A percentile compares a stretch with the other conserved stretches of the same genome.
Evolutionary conservation across 768 basidiomycete species (phyloP).

Genomic region (Artomyces pyxidatus): DNA sequence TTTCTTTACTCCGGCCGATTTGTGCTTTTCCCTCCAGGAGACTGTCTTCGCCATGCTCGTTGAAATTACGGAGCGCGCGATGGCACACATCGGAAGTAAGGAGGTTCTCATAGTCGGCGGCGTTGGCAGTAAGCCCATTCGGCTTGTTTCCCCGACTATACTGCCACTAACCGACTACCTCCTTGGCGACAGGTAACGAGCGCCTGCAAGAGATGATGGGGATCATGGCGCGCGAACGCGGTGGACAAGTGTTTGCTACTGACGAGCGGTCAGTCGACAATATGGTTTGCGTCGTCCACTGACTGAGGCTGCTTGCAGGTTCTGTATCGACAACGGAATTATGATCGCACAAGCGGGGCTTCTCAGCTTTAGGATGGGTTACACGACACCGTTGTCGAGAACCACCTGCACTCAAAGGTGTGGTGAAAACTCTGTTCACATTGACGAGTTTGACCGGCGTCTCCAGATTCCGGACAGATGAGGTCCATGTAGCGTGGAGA

Average conservation of each 20-base stretch:
- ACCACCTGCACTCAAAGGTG: constrained; percentile 92
- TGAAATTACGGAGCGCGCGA: constrained; percentile 96
- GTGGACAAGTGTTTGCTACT: constrained; percentile 86
- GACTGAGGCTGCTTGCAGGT: constrained; percentile 30
- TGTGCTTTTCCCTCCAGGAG: constrained; percentile 96
- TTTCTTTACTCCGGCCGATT: constrained; percentile 87
- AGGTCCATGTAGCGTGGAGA: constrained; percentile 90
- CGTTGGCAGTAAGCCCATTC: constrained; percentile 80
- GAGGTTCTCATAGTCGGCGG: constrained; percentile 98
- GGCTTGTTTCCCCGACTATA: background rate
- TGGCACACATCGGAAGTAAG: constrained; percentile 96
- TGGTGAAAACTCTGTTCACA: constrained; percentile 14
- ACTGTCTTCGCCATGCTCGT: constrained; percentile 97
- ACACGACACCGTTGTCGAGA: constrained; percentile 63
- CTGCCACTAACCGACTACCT: too few relatives aligned
- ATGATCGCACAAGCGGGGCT: constrained; percentile 99
- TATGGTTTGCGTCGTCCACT: background rate
- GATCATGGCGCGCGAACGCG: constrained; percentile 88
- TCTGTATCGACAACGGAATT: constrained; percentile 98
- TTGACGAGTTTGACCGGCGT: background rate
- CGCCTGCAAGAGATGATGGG: constrained; percentile 98
- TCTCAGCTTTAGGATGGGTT: constrained; percentile 86
- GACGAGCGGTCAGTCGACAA: constrained; percentile 70
- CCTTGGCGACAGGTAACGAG: constrained; percentile 70
- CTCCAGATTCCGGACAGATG: constrained; percentile 84